Evolutionary conservation across 257 asterid species (phyloP), one percentile per base, ranked within the genome.

Genomic region (Verbena officinalis): DNA sequence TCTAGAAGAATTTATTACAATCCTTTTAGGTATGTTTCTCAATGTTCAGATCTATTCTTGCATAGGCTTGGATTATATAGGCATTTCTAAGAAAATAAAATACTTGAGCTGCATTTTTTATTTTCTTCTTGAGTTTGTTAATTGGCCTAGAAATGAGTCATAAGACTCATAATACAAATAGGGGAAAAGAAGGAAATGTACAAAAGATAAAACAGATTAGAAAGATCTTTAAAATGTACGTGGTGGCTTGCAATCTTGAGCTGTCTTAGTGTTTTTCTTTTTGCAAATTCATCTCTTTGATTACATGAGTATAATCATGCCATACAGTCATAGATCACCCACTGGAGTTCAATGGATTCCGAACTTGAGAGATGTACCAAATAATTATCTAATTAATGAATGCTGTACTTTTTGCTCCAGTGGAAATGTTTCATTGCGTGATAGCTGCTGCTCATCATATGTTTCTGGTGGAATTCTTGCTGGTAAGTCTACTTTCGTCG

Each of bases 401-500:
- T 46, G 48, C 51, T 69, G 51, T 64, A 52, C 51, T 44, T 73
- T 81, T 14, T 59, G 51, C 66, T 62, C 59, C 90, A 93, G 99
- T 74, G 99, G 99, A 64, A 87, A 83, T 73, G 65, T 93, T 63
- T 86, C 99, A 62, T 78, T 86, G 75, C 77, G 55, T 62, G 83
- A 88, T 42, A 79, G 65, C 66, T 68, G 77, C 66, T 51, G 70
- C 51, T 48, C 69, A 23, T 64, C 86, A 31, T 80, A 81, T 83
- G 89, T 93, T 73, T 72, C 83, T 77, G 99, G 99, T 36, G 99
- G 99, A 58, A 87, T 93, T 75, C 97, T 93, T 65, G 97, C 99
- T 77, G 99, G 99, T 93, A 83, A 51, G 94, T 67, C 58, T 67
- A 51, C 65, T 38, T 65, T 57, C n/a, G 55, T 55, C 39, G 39